Percentiles rank a stretch among this genome's conserved stretches.
These are phyloP conservation scores for Liquidambar formosana DNA, from an alignment of 164 flowering plant genomes.

Conservation along the genomic window DNA sequence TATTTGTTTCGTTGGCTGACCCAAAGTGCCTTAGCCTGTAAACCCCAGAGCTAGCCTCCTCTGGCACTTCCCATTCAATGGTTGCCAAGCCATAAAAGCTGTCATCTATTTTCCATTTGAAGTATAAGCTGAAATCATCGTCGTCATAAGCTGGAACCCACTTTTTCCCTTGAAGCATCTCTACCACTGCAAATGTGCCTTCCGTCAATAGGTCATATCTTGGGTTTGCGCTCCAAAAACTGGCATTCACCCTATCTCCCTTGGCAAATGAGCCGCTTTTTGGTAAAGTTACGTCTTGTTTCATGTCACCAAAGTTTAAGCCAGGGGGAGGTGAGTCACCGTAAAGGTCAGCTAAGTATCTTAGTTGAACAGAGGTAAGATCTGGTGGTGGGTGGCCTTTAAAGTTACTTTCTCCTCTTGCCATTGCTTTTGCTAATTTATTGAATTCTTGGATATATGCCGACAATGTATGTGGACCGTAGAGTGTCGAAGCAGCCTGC, in stretches of 20 bases:
- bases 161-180: conserved; percentile 33
- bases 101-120: conserved; percentile 42
- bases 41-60: conserved; percentile 40
- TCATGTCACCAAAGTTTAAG: conserved; percentile 52
- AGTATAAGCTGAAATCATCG: conserved; percentile 52
- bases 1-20: conserved; percentile 31
- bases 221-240: conserved; percentile 63
- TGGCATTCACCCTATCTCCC: conserved; percentile 42
- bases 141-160: conserved; percentile 61
- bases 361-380: conserved; percentile 37
- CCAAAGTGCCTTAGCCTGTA: conserved; percentile 64
- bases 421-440: conserved; percentile 47
- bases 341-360: conserved; percentile 28
- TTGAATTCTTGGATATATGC: conserved; percentile 67
- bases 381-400: conserved; percentile 73
- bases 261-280: conserved; percentile 34
- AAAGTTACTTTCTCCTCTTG: conserved; percentile 48
- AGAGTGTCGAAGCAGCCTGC: conserved; percentile 68
- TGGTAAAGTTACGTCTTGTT: conserved; percentile 37
- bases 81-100: conserved; percentile 35
- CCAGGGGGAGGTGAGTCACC: conserved; percentile 45
- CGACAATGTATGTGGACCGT: conserved; percentile 59
- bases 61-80: conserved; percentile 63
- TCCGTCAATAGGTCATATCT: conserved; percentile 61
- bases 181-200: conserved; percentile 70